Percentiles rank a stretch among this genome's conserved stretches.
phyloP scores from a whole-genome alignment of 1,284 basidiomycete species.

The Peniophora sp. region DNA sequence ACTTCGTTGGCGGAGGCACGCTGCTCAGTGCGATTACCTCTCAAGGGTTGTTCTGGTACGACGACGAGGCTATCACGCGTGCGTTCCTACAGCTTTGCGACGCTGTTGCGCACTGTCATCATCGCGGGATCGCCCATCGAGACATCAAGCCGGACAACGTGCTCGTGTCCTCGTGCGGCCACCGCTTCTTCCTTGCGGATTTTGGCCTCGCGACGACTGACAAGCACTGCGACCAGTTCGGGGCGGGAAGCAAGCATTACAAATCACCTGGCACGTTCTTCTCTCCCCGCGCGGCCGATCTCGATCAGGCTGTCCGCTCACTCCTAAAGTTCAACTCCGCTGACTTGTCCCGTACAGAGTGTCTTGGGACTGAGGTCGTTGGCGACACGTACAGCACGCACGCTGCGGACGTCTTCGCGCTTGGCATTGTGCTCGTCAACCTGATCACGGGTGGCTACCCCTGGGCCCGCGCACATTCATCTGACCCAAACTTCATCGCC shows the following conservation, averaged over 20 bases:
- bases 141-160: constrained; percentile 1
- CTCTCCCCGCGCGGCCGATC: too few relatives aligned
- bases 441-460: not conserved
- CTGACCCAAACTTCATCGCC: not conserved
- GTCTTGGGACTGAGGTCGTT: not conserved
- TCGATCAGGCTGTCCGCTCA: not conserved
- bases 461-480: not conserved
- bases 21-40: not conserved
- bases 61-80: not conserved
- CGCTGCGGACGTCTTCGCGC: not conserved
- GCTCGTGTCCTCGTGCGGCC: not conserved
- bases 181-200: not conserved
- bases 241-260: constrained; percentile 1
- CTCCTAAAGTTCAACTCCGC: not conserved
- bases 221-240: not conserved
- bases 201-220: not conserved
- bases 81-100: not conserved
- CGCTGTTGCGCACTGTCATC: not conserved
- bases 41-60: not conserved
- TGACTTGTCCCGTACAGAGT: not conserved
- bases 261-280: not conserved
- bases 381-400: not conserved
- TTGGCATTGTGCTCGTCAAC: not conserved
- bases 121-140: not conserved
- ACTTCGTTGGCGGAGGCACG: not conserved